Conservation (phyloP, 192 early-diverging fungal genomes). For the Coemansia erecta region DNA sequence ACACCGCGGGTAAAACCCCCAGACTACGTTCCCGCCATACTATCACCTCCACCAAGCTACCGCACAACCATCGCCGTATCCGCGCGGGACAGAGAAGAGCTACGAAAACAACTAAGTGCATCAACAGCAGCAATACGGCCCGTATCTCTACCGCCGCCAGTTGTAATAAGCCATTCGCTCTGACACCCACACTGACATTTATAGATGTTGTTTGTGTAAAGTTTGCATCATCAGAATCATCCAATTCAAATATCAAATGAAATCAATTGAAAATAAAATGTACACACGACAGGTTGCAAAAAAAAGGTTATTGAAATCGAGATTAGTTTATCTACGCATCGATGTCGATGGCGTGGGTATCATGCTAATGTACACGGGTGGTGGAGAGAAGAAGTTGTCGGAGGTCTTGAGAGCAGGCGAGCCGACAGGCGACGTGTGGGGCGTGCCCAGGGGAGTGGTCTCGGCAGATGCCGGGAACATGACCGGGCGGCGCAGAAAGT, state of each 20-base stretch:
- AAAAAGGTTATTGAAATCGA: no score
- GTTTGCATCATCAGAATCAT: not conserved
- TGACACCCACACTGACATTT: not conserved
- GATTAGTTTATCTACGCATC: no score
- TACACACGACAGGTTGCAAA: no score
- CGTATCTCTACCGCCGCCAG: not conserved
- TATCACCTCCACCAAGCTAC: not conserved
- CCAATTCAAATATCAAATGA: not conserved
- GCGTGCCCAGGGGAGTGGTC: conserved; percentile 27
- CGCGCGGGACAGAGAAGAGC: not conserved
- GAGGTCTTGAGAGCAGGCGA: conserved; percentile 32
- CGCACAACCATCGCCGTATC: conserved; percentile 1
- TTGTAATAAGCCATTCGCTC: not conserved
- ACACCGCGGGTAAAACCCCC: not conserved
- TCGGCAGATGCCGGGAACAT: conserved; percentile 47
- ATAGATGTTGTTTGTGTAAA: not conserved
- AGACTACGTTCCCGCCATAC: not conserved
- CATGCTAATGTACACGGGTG: no score
- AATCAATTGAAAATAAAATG: not conserved
- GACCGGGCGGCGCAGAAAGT: conserved; percentile 38
- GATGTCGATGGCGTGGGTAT: no score
- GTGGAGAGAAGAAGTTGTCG: conserved; percentile 10
- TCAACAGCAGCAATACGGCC: not conserved
- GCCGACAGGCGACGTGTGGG: conserved; percentile 16
- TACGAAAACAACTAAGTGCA: not conserved